Evolutionary conservation across 805 yeast species (phyloP).

Genomic region (Teunomyces stri): DNA sequence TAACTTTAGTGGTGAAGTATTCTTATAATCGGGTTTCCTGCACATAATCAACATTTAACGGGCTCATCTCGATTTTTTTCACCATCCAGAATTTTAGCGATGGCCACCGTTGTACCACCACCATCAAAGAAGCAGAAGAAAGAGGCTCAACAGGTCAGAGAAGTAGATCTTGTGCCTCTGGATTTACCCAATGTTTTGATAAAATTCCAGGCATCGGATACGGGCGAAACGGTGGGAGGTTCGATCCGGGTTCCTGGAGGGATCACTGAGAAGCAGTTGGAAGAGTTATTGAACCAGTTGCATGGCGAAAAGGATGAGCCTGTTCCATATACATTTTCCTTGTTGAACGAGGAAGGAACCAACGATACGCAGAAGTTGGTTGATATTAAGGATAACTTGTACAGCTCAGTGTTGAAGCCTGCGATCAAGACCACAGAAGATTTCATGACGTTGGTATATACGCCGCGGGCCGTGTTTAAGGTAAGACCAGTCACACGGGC

Average conservation of each 20-base stretch:
- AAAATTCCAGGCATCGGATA: slow-evolving; percentile 88
- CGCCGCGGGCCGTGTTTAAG: slow-evolving; percentile 93
- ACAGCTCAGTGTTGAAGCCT: slow-evolving; percentile 79
- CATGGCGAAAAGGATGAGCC: slow-evolving; percentile 74
- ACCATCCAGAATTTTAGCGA: slow-evolving; percentile 20
- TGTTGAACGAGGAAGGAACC: slow-evolving; percentile 42
- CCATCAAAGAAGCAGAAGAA: slow-evolving; percentile 85
- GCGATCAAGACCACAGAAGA: slow-evolving; percentile 90
- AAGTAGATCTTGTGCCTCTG: slow-evolving; percentile 66
- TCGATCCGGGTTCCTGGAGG: slow-evolving; percentile 89
- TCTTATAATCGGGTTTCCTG: slow-evolving; percentile 15
- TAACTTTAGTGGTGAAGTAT: slow-evolving; percentile 30
- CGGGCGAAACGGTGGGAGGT: slow-evolving; percentile 84
- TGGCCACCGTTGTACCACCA: slow-evolving; percentile 95
- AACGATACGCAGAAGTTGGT: slow-evolving; percentile 41
- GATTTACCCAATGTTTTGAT: slow-evolving; percentile 86
- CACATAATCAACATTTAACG: background rate
- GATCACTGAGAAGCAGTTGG: slow-evolving; percentile 80
- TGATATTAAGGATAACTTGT: slow-evolving; percentile 77
- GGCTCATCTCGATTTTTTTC: background rate
- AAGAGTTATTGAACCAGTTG: slow-evolving; percentile 79
- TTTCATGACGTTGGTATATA: slow-evolving; percentile 81
- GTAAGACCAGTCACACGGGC: slow-evolving; percentile 90
- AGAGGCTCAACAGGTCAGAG: slow-evolving; percentile 78
- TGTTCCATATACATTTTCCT: slow-evolving; percentile 83